A percentile compares a stretch with the other conserved stretches of the same genome.
Conservation (phyloP, 2,329 filamentous ascomycete species). For the Trichophyton benhamiae region DNA sequence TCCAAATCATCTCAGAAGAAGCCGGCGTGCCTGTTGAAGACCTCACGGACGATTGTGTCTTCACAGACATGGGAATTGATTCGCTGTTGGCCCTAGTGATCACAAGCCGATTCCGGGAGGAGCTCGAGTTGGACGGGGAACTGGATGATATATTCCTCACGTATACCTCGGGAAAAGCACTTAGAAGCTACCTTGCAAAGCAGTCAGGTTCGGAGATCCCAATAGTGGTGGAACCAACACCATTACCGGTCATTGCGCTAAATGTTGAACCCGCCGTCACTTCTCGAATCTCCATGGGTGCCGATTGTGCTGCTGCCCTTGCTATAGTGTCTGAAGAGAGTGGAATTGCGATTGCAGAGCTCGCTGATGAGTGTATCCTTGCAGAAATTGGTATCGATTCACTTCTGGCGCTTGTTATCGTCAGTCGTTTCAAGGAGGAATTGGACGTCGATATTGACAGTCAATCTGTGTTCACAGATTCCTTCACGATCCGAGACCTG, state of each 20-base stretch:
- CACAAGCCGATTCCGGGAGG: constrained; percentile 21
- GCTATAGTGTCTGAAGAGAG: constrained; percentile 10
- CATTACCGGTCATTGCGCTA: neutral
- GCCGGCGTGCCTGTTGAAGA: constrained; percentile 7
- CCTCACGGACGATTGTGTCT: constrained; percentile 4
- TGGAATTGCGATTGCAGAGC: constrained; percentile 7
- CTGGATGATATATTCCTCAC: constrained; percentile 17
- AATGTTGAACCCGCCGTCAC: neutral
- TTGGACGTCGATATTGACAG: constrained; percentile 31
- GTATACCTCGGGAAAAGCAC: constrained; percentile 10
- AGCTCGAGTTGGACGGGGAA: constrained; percentile 21
- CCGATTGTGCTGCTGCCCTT: neutral
- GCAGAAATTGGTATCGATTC: constrained; percentile 12
- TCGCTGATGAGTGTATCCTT: constrained; percentile 7
- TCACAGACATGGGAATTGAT: constrained; percentile 25
- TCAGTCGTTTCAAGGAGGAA: constrained; percentile 4
- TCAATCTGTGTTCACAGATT: neutral
- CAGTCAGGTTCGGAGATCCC: neutral
- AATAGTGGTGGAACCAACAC: neutral
- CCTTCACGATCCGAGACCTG: neutral
- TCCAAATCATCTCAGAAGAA: constrained; percentile 11
- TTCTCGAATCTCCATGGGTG: neutral
- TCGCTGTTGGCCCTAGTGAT: constrained; percentile 27
- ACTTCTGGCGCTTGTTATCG: constrained; percentile 8
- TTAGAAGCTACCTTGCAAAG: neutral